phyloP scores from a whole-genome alignment of 805 yeast species.

The Saccharomycopsis sp. region DNA sequence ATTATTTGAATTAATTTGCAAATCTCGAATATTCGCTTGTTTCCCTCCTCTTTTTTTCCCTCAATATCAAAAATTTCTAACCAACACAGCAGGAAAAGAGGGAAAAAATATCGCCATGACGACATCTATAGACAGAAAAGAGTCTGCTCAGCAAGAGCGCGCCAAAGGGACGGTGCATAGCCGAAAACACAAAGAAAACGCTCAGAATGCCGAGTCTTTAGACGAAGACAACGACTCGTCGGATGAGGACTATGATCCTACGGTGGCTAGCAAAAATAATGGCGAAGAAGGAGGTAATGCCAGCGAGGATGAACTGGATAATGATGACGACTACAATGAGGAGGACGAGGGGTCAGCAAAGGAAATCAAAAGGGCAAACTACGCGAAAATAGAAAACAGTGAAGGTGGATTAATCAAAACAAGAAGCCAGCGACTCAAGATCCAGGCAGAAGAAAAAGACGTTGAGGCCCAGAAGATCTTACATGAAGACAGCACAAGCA shows the following conservation, averaged over 20 bases:
- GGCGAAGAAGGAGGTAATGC: background rate
- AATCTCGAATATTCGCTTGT: background rate
- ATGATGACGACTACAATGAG: background rate
- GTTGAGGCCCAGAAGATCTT: conserved; percentile 25
- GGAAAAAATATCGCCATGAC: background rate
- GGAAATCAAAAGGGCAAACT: conserved; percentile 31
- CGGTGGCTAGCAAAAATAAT: background rate
- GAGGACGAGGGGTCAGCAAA: conserved; percentile 22
- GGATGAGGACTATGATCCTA: background rate
- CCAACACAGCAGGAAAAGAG: background rate
- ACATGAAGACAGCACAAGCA: conserved; percentile 20
- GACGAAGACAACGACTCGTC: background rate
- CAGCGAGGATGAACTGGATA: background rate
- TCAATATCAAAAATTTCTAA: background rate
- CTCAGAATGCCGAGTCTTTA: background rate
- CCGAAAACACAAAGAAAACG: background rate
- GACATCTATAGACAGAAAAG: background rate
- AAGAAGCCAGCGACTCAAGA: conserved; percentile 53
- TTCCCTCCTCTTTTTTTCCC: background rate
- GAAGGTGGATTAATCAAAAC: conserved; percentile 64
- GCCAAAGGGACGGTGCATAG: background rate
- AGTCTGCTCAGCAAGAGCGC: background rate
- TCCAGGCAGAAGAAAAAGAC: conserved; percentile 25
- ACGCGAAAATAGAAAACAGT: conserved; percentile 48
- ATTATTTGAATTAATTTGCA: no score